Conservation (phyloP, 164 flowering plant genomes). For the Vitis rupestris region DNA sequence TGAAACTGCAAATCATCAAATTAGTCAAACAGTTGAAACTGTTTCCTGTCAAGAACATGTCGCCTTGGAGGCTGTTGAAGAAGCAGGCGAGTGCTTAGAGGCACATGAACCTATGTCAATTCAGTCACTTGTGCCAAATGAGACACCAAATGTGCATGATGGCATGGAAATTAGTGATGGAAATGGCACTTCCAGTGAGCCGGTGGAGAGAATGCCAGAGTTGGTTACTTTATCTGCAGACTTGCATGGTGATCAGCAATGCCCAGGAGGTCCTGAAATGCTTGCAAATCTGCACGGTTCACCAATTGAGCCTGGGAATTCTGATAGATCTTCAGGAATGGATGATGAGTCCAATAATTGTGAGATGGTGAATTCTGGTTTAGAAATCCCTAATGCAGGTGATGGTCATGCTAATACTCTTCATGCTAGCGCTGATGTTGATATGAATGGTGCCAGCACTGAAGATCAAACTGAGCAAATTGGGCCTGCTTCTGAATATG, state of each 20-base stretch:
- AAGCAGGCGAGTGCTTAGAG: constrained; percentile 24
- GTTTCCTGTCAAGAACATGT: constrained; percentile 24
- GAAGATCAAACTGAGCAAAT: constrained; percentile 40
- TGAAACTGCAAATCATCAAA: constrained; percentile 24
- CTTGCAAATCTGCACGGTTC: constrained; percentile 23
- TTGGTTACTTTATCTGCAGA: constrained; percentile 23
- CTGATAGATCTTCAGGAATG: constrained; percentile 29
- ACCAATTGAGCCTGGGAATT: constrained; percentile 24
- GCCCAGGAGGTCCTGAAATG: constrained; percentile 19
- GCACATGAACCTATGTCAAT: constrained; percentile 32
- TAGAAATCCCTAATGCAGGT: constrained; percentile 37
- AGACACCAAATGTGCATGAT: constrained; percentile 32
- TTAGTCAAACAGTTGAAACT: constrained; percentile 29
- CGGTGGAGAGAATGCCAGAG: constrained; percentile 30
- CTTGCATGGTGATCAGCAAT: constrained; percentile 21
- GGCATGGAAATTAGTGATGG: constrained; percentile 61
- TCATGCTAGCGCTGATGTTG: constrained; percentile 51
- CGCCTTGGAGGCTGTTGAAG: constrained; percentile 31
- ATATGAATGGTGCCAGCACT: constrained; percentile 51
- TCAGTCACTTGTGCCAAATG: constrained; percentile 29
- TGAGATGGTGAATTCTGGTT: constrained; percentile 30
- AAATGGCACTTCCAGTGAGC: constrained; percentile 27
- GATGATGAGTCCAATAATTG: constrained; percentile 40
- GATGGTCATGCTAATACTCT: constrained; percentile 32
- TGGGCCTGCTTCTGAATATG: constrained; percentile 31